Conservation (phyloP, 2,329 filamentous ascomycete species). For the Monosporascus sp. region DNA sequence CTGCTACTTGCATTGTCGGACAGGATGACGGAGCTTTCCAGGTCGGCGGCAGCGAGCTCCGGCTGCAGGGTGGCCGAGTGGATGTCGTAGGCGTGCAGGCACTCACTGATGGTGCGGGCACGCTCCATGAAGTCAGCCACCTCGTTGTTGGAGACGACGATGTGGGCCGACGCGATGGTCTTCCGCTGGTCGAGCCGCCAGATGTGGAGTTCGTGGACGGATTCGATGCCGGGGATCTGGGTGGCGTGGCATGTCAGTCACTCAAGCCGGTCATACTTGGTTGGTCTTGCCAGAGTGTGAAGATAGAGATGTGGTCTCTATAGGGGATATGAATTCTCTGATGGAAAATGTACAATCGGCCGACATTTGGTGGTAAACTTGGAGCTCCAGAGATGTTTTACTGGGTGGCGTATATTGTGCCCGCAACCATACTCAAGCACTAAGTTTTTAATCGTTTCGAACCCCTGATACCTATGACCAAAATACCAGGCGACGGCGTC, state of each 20-base stretch:
- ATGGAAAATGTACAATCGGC: no score
- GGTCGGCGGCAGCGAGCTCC: constrained; percentile 34
- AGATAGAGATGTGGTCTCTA: background rate
- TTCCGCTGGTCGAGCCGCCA: constrained; percentile 70
- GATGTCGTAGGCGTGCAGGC: constrained; percentile 68
- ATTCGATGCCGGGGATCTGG: constrained; percentile 60
- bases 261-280: background rate
- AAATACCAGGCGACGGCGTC: no score
- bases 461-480: no score
- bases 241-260: constrained; percentile 6
- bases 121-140: constrained; percentile 54
- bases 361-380: no score
- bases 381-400: no score
- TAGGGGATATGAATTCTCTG: background rate
- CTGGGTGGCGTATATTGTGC: no score
- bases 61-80: constrained; percentile 69
- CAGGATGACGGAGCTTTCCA: no score
- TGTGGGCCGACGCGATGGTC: constrained; percentile 63
- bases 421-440: no score
- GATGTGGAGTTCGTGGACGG: constrained; percentile 67
- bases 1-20: background rate
- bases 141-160: constrained; percentile 55
- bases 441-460: no score
- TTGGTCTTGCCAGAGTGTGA: background rate
- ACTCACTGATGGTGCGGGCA: constrained; percentile 59